Evolutionary conservation across 805 yeast genomes (phyloP).

Genomic region (Yamadazyma tumulicola): DNA sequence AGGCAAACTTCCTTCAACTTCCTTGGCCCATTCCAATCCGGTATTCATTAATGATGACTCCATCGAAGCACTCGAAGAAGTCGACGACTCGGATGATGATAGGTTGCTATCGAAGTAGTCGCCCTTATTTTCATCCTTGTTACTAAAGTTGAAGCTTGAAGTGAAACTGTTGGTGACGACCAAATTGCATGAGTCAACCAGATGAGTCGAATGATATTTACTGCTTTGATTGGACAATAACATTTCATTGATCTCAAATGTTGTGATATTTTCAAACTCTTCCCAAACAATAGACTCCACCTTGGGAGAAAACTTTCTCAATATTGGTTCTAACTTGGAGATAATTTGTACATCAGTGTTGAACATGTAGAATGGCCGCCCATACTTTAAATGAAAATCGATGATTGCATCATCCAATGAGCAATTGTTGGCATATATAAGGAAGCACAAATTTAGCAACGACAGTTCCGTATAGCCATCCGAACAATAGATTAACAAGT

Average conservation of each 20-base stretch:
- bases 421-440: constrained; percentile 65
- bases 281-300: constrained; percentile 23
- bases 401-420: constrained; percentile 63
- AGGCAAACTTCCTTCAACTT: constrained; percentile 68
- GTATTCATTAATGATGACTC: not conserved
- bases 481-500: constrained; percentile 66
- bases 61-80: constrained; percentile 3
- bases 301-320: constrained; percentile 59
- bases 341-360: constrained; percentile 69
- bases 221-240: constrained; percentile 16
- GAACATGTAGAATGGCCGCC: constrained; percentile 83
- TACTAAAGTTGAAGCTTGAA: not conserved
- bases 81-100: not conserved
- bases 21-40: constrained; percentile 33
- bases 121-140: no score
- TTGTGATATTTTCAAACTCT: constrained; percentile 25
- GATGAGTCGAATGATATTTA: not conserved
- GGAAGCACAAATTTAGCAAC: constrained; percentile 63
- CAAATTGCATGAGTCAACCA: not conserved
- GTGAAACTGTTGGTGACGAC: not conserved
- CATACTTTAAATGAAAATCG: constrained; percentile 56
- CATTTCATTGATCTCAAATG: constrained; percentile 32
- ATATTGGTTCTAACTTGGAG: constrained; percentile 57
- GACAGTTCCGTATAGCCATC: constrained; percentile 95
- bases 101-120: not conserved